Conservation (phyloP, 208 protist genomes). For the Trypanosoma congolense region DNA sequence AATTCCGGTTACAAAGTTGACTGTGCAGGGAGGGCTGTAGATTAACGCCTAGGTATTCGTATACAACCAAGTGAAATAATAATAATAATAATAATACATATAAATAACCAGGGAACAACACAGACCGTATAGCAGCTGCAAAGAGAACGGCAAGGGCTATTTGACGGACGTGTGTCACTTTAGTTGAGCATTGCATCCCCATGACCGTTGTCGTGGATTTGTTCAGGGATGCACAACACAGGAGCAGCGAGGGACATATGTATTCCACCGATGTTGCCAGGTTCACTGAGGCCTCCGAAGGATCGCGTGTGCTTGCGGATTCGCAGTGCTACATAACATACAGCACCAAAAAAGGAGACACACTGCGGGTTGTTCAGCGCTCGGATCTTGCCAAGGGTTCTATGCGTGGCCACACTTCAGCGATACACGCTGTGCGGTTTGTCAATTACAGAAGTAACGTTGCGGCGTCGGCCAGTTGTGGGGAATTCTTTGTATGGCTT, state of each 20-base stretch:
- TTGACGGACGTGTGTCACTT: no score
- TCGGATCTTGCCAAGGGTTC: conserved; percentile 50
- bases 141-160: no score
- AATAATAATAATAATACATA: no score
- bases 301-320: conserved; percentile 67
- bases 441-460: conserved; percentile 90
- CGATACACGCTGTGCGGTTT: conserved; percentile 65
- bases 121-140: no score
- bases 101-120: no score
- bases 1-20: no score
- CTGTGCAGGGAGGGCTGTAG: no score
- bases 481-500: conserved; percentile 80
- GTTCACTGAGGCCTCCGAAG: conserved; percentile 56
- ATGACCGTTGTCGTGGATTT: conserved; percentile 34
- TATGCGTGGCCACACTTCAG: conserved; percentile 45
- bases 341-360: conserved; percentile 66
- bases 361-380: conserved; percentile 62
- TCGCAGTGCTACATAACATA: conserved; percentile 75
- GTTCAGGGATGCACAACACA: conserved; percentile 20
- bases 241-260: conserved; percentile 32
- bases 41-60: no score
- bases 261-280: conserved; percentile 35
- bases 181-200: background rate
- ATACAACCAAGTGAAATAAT: no score
- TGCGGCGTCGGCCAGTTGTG: conserved; percentile 49